Evolutionary conservation across 225 moss, liverwort and hornwort species (phyloP), one percentile per base, ranked within the genome.

Genomic region (Sphagnum tenellum): DNA sequence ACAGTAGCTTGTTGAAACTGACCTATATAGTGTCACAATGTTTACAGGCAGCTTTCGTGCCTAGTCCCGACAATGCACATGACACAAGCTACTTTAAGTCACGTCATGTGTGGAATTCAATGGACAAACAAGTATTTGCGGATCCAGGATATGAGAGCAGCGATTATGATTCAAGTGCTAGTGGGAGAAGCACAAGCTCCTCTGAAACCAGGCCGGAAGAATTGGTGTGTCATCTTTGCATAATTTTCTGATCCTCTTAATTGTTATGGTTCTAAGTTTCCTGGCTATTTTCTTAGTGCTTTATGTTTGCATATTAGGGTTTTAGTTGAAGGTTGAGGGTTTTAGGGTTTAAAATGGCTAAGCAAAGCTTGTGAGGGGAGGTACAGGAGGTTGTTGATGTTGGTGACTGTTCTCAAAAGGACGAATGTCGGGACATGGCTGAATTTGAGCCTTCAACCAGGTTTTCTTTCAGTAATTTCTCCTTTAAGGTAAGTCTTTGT

Each of bases 31-130:
- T 29, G 29, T 29, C 29, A 29, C 29, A 29, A 29, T 14, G 48
- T 67, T 49, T 60, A 6, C 81, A 94, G 93, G 90, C 98, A 73
- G 98, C 98, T 44, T 98, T 98, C 65, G 89, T 98, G 63, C 98
- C 98, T 54, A 98, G 76, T 67, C 93, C 93, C 47, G 98, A 98
- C 65, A 91, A 90, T 67, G 93, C 87, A 47, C 85, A 98, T 63
- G 98, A 98, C 61, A 98, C 98, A 50, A 89, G 98, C 76, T 98
- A 98, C 69, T 98, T 98, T 69, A 89, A 78, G 56, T 90, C 98
- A 57, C 89, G 98, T 46, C 88, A 89, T 74, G 71, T 76, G 61
- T 98, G 98, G 98, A 88, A 84, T 70, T 63, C 85, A 54, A 65
- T 62, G 14, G 98, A 98, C 61, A 68, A 77, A 3, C 85, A 83